phyloP scores from a whole-genome alignment of 352 stramenopile genomes.

The Phytopythium vexans region DNA sequence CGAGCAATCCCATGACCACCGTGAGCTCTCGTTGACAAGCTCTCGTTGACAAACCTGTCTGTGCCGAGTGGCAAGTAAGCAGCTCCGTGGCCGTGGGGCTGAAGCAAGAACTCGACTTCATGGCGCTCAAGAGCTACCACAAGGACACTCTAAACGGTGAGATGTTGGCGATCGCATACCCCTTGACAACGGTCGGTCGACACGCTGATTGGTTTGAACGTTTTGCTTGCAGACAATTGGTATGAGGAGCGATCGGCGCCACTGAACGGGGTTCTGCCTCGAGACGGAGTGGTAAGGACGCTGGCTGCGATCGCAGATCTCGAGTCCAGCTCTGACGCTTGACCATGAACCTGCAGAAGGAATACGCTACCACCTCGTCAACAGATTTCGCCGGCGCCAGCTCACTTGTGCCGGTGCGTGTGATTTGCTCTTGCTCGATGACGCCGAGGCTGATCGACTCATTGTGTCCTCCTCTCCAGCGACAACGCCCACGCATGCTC shows the following conservation, averaged over 20 bases:
- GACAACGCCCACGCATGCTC: slow-evolving; percentile 47
- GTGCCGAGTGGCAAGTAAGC: no score
- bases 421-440: background rate
- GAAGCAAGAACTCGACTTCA: slow-evolving; percentile 6
- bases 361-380: slow-evolving; percentile 53
- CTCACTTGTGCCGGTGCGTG: slow-evolving; percentile 25
- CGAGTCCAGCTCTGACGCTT: background rate
- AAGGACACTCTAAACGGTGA: slow-evolving; percentile 74
- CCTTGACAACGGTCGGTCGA: background rate
- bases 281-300: slow-evolving; percentile 45
- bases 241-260: slow-evolving; percentile 66
- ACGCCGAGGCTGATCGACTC: no score
- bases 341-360: slow-evolving; percentile 32
- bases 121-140: slow-evolving; percentile 82
- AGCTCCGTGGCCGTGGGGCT: no score
- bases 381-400: slow-evolving; percentile 48
- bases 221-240: slow-evolving; percentile 62
- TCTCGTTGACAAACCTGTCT: no score
- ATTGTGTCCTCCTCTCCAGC: slow-evolving; percentile 12
- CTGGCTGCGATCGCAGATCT: background rate
- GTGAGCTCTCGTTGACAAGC: background rate
- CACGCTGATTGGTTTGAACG: background rate
- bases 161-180: background rate
- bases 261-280: slow-evolving; percentile 64
- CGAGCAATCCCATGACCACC: background rate